Evolutionary conservation across 129 eudicot genomes (phyloP).

Genomic region (Artemisia argyi): DNA sequence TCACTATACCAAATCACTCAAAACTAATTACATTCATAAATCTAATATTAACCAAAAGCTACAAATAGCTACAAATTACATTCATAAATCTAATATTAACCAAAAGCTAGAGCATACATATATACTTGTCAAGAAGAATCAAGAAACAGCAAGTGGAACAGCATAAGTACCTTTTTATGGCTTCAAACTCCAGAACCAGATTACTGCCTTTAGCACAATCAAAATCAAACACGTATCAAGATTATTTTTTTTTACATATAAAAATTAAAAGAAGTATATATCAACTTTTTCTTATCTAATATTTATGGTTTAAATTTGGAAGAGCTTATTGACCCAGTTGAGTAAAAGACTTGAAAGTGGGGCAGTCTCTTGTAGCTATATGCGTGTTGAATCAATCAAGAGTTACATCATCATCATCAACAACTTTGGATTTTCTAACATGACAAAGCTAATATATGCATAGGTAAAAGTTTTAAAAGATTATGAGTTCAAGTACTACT

Average conservation of each 20-base stretch:
- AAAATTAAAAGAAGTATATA: no score
- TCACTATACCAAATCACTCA: no score
- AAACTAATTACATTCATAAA: neutral
- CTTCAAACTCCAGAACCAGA: conserved; percentile 14
- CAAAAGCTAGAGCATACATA: neutral
- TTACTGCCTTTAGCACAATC: no score
- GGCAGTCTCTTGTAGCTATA: conserved; percentile 11
- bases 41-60: neutral
- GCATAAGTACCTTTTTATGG: conserved; percentile 26
- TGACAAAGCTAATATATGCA: no score
- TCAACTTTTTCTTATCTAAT: neutral
- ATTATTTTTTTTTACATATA: neutral
- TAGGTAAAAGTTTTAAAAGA: no score
- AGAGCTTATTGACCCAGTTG: conserved; percentile 25
- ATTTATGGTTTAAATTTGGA: conserved; percentile 2
- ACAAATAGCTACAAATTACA: conserved; percentile 19
- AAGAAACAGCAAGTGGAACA: conserved; percentile 7
- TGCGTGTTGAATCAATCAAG: conserved; percentile 16
- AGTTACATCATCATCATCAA: neutral
- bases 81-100: neutral
- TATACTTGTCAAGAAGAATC: conserved; percentile 14
- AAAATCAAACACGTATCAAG: no score
- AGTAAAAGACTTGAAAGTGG: conserved; percentile 18
- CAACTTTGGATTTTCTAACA: neutral
- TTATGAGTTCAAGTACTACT: no score